phyloP scores from a whole-genome alignment of 768 basidiomycete genomes.

The Trametes gibbosa region DNA sequence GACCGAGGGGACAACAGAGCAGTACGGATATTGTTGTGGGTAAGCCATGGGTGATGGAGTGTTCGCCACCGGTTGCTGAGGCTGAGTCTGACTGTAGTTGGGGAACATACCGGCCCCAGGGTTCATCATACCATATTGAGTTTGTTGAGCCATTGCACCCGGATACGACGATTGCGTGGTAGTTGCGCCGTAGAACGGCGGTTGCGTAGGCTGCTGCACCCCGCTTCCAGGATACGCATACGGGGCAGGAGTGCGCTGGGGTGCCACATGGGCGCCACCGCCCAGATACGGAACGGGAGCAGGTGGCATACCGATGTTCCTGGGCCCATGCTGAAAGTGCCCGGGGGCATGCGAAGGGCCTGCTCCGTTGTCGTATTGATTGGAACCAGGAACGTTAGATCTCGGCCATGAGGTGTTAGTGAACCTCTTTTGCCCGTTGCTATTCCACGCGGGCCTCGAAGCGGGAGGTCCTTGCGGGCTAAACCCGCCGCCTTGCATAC shows the following conservation, averaged over 20 bases:
- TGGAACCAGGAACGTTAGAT: conserved; percentile 4
- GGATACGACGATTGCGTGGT: not conserved
- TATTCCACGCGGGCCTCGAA: conserved; percentile 1
- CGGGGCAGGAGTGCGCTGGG: not conserved
- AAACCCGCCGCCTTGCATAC: not conserved
- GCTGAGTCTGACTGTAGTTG: not conserved
- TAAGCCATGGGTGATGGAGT: not conserved
- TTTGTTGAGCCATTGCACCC: not conserved
- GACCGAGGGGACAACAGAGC: not conserved
- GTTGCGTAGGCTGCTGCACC: not conserved
- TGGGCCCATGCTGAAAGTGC: conserved; percentile 8
- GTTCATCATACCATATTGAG: not conserved
- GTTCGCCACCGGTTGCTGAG: not conserved
- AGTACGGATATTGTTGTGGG: conserved; percentile 4
- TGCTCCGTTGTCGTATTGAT: conserved; percentile 5
- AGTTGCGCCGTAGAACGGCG: not conserved
- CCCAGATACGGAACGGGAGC: conserved; percentile 8
- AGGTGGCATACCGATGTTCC: conserved; percentile 3
- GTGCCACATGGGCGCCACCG: not conserved
- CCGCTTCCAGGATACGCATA: not conserved
- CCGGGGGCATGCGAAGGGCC: not conserved
- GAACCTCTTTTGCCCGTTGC: conserved; percentile 3
- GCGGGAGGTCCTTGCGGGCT: not conserved
- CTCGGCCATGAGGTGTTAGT: not conserved
- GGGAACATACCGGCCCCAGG: not conserved